Evolutionary conservation across 805 yeast species (phyloP).

Genomic region (Schwanniomyces polymorphus): DNA sequence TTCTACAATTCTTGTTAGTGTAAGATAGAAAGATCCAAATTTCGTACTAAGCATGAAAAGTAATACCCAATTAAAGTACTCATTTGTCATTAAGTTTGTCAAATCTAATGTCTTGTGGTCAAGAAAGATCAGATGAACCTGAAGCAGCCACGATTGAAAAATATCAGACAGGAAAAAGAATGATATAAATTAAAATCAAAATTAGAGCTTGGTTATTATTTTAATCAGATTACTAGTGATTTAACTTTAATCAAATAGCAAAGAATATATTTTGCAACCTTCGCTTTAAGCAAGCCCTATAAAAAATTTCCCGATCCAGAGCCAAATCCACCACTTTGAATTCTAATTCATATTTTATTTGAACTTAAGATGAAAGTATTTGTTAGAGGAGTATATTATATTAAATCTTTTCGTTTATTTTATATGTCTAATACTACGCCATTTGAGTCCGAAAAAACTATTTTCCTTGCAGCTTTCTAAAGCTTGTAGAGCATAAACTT

Average conservation of each 20-base stretch:
- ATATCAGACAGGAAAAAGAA: conserved; percentile 4
- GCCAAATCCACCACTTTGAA: no score
- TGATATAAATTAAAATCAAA: not conserved
- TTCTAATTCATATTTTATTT: no score
- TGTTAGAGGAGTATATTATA: not conserved
- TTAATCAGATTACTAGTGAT: not conserved
- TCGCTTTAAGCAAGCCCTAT: no score
- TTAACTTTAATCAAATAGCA: no score
- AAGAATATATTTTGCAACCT: no score
- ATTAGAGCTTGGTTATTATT: not conserved
- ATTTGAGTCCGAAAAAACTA: not conserved
- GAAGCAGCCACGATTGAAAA: conserved; percentile 7
- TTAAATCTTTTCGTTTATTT: not conserved
- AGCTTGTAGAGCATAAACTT: not conserved
- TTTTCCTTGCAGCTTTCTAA: not conserved
- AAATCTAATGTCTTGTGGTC: conserved; percentile 18
- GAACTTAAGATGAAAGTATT: not conserved
- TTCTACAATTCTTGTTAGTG: conserved; percentile 7
- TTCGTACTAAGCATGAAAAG: conserved; percentile 16
- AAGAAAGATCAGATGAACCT: conserved; percentile 5
- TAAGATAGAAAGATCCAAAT: conserved; percentile 6
- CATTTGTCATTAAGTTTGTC: conserved; percentile 12
- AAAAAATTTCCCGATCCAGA: no score
- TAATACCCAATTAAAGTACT: conserved; percentile 9
- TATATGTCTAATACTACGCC: not conserved